These are phyloP conservation scores for Colletotrichum sidae DNA, from an alignment of 2,329 filamentous ascomycete genomes.

Conservation along the genomic window DNA sequence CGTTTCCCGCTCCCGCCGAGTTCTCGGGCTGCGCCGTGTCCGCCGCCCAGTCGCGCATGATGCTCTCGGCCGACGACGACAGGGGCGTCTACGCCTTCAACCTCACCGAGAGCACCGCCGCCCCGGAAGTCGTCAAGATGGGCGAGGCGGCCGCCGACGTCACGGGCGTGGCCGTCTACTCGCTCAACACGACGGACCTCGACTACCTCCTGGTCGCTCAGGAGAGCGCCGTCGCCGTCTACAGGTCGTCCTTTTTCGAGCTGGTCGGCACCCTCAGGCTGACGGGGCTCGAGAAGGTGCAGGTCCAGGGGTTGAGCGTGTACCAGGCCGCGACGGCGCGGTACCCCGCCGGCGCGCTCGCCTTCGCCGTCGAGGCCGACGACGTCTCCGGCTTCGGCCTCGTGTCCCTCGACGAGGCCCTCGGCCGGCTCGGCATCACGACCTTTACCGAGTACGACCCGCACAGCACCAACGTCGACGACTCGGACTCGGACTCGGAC, in stretches of 20 bases:
- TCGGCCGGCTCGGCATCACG: conserved; percentile 48
- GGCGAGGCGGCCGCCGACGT: conserved; percentile 52
- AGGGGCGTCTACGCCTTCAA: conserved; percentile 51
- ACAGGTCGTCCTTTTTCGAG: conserved; percentile 47
- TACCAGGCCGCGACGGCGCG: conserved; percentile 50
- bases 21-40: conserved; percentile 57
- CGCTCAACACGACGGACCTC: conserved; percentile 41
- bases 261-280: conserved; percentile 51
- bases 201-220: conserved; percentile 57
- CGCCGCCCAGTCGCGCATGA: conserved; percentile 48
- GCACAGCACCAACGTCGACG: conserved; percentile 40
- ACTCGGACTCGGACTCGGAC: conserved; percentile 25
- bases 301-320: conserved; percentile 54
- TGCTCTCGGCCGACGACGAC: conserved; percentile 53
- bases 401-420: conserved; percentile 50
- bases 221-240: conserved; percentile 51
- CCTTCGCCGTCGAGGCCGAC: conserved; percentile 55
- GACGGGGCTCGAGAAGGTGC: conserved; percentile 53
- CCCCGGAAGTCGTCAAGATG: conserved; percentile 49
- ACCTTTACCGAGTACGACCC: conserved; percentile 54
- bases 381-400: conserved; percentile 52
- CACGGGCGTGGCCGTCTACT: conserved; percentile 56
- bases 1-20: conserved; percentile 54
- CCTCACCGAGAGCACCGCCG: conserved; percentile 51
- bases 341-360: conserved; percentile 53